These are phyloP conservation scores for Dendrobium catenatum DNA, from an alignment of 106 monocot species.

Conservation along the genomic window DNA sequence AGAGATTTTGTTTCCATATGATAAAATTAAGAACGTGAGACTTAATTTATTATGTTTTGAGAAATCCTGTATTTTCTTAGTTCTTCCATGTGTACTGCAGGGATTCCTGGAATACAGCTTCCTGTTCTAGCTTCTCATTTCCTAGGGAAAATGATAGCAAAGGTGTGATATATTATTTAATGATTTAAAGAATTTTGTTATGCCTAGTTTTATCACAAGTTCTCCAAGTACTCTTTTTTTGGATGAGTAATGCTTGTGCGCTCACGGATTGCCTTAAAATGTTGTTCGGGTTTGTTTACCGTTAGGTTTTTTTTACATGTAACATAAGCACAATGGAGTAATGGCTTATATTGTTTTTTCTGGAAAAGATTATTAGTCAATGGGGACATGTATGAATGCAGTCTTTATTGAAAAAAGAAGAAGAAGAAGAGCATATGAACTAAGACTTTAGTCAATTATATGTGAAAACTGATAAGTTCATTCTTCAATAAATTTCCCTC, in stretches of 20 bases:
- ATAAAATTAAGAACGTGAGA: neutral
- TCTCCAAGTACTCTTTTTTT: neutral
- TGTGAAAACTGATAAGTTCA: no score
- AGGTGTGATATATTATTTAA: neutral
- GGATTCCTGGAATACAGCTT: slow-evolving; percentile 6
- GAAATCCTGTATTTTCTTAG: neutral
- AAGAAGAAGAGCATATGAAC: no score
- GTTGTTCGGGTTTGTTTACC: neutral
- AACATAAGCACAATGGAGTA: neutral
- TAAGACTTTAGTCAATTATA: no score
- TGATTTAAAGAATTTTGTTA: neutral
- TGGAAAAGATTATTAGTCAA: no score
- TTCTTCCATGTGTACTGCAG: neutral
- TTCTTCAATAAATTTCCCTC: no score
- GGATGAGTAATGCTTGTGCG: neutral
- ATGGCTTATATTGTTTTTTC: no score
- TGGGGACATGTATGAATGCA: no score
- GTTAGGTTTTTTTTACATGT: neutral
- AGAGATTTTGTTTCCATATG: neutral
- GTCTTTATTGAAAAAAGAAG: no score
- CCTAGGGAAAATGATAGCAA: neutral
- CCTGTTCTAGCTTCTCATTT: slow-evolving; percentile 3
- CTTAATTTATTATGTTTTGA: neutral
- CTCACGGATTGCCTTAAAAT: neutral
- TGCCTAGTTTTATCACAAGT: neutral